Evolutionary conservation across 2,329 filamentous ascomycete genomes (phyloP).

Genomic region (Mollisia scopiformis): DNA sequence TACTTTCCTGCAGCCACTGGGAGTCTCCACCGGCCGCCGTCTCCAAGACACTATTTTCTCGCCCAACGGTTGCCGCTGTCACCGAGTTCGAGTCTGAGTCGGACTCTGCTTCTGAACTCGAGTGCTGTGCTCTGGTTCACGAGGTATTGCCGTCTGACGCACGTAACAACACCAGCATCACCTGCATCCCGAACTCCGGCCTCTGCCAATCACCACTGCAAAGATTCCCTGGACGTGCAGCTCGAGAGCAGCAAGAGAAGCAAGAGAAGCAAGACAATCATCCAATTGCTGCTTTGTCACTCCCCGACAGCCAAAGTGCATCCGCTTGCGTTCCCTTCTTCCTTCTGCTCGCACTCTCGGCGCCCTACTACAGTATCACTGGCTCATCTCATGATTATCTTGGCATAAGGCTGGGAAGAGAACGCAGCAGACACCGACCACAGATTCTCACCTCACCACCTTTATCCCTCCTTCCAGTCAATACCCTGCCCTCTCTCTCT

Average conservation of each 20-base stretch:
- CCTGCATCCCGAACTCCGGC: slow-evolving; percentile 2
- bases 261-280: not conserved
- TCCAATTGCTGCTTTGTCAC: not conserved
- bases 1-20: not conserved
- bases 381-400: slow-evolving; percentile 4
- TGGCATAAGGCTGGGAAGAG: not conserved
- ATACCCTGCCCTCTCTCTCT: not conserved
- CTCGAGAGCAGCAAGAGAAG: too few relatives aligned
- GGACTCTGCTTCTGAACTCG: not conserved
- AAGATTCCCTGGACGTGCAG: too few relatives aligned
- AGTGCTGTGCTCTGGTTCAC: not conserved
- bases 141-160: slow-evolving; percentile 5
- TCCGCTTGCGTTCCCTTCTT: not conserved
- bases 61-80: not conserved
- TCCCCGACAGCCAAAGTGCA: not conserved
- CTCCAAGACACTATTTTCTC: not conserved
- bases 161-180: not conserved
- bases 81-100: not conserved
- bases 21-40: not conserved
- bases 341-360: not conserved
- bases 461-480: not conserved
- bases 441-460: not conserved
- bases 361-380: not conserved
- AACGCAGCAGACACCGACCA: slow-evolving; percentile 1
- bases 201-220: not conserved